Conservation (phyloP, 306 rosid species). For the Cicer bijugum region DNA sequence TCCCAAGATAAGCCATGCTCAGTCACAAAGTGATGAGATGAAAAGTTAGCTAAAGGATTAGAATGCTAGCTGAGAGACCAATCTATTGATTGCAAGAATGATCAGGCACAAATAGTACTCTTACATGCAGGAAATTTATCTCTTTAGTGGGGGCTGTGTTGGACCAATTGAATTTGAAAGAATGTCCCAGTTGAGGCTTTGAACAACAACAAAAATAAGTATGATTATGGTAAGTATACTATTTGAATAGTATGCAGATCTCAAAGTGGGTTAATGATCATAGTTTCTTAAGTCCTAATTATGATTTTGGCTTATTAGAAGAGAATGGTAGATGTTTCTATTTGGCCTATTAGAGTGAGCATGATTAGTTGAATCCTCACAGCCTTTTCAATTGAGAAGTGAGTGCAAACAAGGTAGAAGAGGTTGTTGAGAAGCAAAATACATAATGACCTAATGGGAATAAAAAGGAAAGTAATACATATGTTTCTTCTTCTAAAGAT, state of each 20-base stretch:
- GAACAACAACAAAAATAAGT: slow-evolving; percentile 32
- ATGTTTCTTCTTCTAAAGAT: too few relatives aligned
- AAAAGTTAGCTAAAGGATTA: slow-evolving; percentile 28
- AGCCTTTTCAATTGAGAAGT: too few relatives aligned
- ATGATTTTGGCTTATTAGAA: slow-evolving; percentile 65
- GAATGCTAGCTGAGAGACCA: slow-evolving; percentile 41
- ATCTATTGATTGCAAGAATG: background rate
- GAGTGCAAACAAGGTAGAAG: too few relatives aligned
- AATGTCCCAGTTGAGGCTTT: slow-evolving; percentile 40
- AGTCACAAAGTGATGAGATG: slow-evolving; percentile 35
- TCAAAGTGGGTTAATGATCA: slow-evolving; percentile 46
- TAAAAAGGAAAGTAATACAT: too few relatives aligned
- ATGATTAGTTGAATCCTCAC: too few relatives aligned
- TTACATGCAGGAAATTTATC: slow-evolving; percentile 41
- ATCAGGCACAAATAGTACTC: slow-evolving; percentile 1
- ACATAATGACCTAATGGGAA: too few relatives aligned
- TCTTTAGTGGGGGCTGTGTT: slow-evolving; percentile 20
- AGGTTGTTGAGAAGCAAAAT: too few relatives aligned
- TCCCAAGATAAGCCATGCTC: background rate
- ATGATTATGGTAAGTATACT: too few relatives aligned
- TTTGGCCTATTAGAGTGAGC: too few relatives aligned
- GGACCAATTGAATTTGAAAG: slow-evolving; percentile 33
- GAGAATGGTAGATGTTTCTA: slow-evolving; percentile 47
- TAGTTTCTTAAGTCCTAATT: slow-evolving; percentile 61
- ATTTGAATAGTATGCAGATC: slow-evolving; percentile 42